These are phyloP conservation scores for Boletus huronensis DNA, from an alignment of 768 basidiomycete genomes.

Conservation along the genomic window DNA sequence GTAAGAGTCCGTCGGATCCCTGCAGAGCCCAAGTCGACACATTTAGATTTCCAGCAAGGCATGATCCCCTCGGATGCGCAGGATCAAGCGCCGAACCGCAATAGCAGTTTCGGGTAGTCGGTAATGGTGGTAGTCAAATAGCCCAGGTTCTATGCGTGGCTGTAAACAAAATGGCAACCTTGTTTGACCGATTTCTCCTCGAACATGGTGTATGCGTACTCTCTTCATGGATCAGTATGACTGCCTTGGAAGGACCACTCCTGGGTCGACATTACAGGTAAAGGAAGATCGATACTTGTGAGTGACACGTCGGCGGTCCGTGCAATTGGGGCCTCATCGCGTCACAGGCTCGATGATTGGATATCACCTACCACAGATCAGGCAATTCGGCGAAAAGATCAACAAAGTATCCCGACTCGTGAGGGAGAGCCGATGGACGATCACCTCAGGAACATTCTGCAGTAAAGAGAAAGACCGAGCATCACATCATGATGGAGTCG, in stretches of 20 bases:
- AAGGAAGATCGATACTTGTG: not conserved
- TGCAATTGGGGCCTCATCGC: not conserved
- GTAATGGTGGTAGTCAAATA: not conserved
- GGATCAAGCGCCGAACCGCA: not conserved
- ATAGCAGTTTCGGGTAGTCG: not conserved
- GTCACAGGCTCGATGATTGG: not conserved
- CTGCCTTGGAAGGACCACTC: not conserved
- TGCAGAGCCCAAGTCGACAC: conserved; percentile 4
- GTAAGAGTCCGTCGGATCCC: conserved; percentile 12
- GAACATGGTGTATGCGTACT: not conserved
- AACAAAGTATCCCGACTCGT: not conserved
- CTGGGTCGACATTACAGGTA: not conserved
- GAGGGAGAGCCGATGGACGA: conserved; percentile 1
- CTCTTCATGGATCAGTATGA: not conserved
- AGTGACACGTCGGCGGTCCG: not conserved
- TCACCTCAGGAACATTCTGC: conserved; percentile 4
- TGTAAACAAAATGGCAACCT: not conserved
- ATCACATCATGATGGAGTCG: not conserved
- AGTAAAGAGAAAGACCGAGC: not conserved
- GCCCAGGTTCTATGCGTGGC: not conserved
- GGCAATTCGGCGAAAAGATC: not conserved
- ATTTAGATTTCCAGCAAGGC: not conserved
- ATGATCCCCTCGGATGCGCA: conserved; percentile 18
- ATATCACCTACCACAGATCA: not conserved
- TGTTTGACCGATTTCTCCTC: no score